A percentile compares a stretch with the other conserved stretches of the same genome.
Evolutionary conservation across 2,329 filamentous ascomycete species (phyloP).

Genomic region (Pseudogymnoascus sp.): DNA sequence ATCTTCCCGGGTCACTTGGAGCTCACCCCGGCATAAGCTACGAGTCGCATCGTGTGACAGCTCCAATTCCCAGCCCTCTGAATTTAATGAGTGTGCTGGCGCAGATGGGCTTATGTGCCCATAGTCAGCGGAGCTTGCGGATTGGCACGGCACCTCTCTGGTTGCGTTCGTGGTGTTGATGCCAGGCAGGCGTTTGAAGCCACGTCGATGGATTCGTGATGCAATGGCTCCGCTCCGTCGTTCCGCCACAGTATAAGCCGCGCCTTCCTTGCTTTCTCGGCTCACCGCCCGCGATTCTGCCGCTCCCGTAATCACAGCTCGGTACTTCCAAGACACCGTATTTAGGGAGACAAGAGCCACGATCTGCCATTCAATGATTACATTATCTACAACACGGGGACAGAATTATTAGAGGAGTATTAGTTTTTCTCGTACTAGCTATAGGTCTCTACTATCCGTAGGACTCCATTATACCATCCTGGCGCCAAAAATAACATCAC

Average conservation of each 20-base stretch:
- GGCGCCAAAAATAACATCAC: not conserved
- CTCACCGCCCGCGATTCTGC: slow-evolving; percentile 2
- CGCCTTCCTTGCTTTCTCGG: not conserved
- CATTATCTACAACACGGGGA: not conserved
- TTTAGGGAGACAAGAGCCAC: not conserved
- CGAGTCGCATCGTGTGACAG: slow-evolving; percentile 44
- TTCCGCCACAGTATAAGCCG: not conserved
- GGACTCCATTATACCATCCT: not conserved
- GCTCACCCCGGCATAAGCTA: slow-evolving; percentile 41
- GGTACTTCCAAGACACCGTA: not conserved
- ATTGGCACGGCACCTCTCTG: slow-evolving; percentile 7
- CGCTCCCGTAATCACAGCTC: not conserved
- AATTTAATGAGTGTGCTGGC: slow-evolving; percentile 13
- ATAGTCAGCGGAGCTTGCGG: slow-evolving; percentile 7
- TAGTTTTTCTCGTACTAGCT: not conserved
- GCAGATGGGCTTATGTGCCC: slow-evolving; percentile 1
- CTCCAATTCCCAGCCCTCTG: slow-evolving; percentile 10
- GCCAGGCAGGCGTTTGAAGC: slow-evolving; percentile 16
- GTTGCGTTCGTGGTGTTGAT: slow-evolving; percentile 1
- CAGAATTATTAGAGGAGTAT: not conserved
- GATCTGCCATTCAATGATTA: not conserved
- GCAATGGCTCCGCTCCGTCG: slow-evolving; percentile 7
- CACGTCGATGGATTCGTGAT: slow-evolving; percentile 16
- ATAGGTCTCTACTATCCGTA: not conserved
- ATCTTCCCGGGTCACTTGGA: not conserved